Base-by-base conservation (phyloP, 129 eudicot genomes). In the Flaveria bidentis region DNA sequence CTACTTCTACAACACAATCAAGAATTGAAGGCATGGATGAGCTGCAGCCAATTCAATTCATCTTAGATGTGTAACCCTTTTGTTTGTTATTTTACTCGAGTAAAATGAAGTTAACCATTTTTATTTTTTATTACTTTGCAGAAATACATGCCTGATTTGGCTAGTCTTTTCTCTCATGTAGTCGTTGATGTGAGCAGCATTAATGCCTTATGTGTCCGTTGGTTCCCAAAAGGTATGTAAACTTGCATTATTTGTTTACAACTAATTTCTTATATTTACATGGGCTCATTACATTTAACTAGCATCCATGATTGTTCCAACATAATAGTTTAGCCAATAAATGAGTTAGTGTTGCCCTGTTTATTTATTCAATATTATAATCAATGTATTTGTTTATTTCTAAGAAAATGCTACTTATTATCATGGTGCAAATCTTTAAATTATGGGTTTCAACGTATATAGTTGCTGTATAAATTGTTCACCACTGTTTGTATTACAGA, bases 141-240 rank as follows among this genome's bases (percentile, higher is more conserved):
- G 99, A 94, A 91, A 53, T 94, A 91, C 87, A 94, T 94, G 99
- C 99, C 99, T 61, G 84, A 87, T 49, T 83, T 94, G 91, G 99
- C 97, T 69, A 83, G 93, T 75, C 85, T 94, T 46, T 88, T 94
- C 82, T 55, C 85, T 62, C 98, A 94, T 75, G 88, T 91, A 33
- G 82, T 91, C 6, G 98, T 91, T 36, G 97, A 94, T 71, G 98
- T 93, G 63, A 93, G 97, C 90, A 93, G 97, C 42, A 68, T 93
- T 47, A 91, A 85, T 81, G 96, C 98, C n/a, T 74, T 93, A 70
- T 85, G 97, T 82, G 16, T 81, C n/a, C 99, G 99, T 45, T 94
- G 99, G 97, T 94, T 84, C 83, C 97, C 97, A 42, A 86, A 52
- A 86, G 99, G 99, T 93, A 51, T 41, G 69, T 49, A 55, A 76